phyloP scores from a whole-genome alignment of 2,329 filamentous ascomycete genomes.

The Macrophomina phaseolina region DNA sequence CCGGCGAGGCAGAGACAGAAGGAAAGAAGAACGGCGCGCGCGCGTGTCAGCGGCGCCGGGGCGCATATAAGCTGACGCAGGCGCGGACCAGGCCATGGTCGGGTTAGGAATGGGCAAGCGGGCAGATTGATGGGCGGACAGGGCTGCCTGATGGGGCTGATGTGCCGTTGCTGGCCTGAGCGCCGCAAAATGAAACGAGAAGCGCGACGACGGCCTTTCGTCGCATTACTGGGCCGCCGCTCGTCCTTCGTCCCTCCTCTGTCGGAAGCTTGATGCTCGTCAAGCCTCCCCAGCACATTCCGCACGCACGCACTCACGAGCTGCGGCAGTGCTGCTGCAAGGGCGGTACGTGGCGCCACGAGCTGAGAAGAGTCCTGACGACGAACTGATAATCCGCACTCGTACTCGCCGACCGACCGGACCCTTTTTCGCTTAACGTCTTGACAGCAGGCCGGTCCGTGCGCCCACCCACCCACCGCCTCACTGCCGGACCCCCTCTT shows the following conservation, averaged over 20 bases:
- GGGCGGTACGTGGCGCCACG: slow-evolving; percentile 6
- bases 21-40: neutral
- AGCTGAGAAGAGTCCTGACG: neutral
- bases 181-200: slow-evolving; percentile 14
- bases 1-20: neutral
- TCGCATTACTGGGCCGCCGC: neutral
- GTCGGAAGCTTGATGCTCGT: neutral
- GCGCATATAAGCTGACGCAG: slow-evolving; percentile 24
- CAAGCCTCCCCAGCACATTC: neutral
- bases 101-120: slow-evolving; percentile 11
- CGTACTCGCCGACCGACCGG: no score
- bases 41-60: neutral
- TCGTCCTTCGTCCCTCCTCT: neutral
- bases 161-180: slow-evolving; percentile 14
- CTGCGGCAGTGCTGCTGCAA: neutral
- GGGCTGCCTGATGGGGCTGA: slow-evolving; percentile 22
- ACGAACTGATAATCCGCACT: neutral
- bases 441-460: neutral
- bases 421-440: no score
- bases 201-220: neutral
- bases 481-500: neutral
- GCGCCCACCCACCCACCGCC: neutral
- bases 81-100: neutral
- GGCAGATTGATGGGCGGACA: slow-evolving; percentile 15
- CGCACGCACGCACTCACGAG: neutral